Percentiles rank a stretch among this genome's conserved stretches.
phyloP scores from a whole-genome alignment of 495 filamentous ascomycete genomes.

The Penicillium parvum region DNA sequence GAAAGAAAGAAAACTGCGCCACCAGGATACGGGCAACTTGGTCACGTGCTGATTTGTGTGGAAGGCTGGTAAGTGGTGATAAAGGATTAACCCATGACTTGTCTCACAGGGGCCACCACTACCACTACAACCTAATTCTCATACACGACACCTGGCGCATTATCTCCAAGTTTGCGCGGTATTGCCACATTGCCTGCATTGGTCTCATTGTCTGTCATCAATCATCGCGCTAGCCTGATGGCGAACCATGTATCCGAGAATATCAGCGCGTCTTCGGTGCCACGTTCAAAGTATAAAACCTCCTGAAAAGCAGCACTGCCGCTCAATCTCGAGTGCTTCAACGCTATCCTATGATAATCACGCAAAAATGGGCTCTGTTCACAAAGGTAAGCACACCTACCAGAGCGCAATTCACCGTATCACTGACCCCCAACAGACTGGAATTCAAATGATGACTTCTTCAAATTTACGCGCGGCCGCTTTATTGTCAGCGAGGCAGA shows the following conservation, averaged over 20 bases:
- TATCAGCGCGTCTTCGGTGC: conserved; percentile 13
- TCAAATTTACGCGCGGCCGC: conserved; percentile 33
- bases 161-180: too few species aligned
- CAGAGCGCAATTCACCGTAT: conserved; percentile 5
- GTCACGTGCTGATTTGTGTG: too few species aligned
- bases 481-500: conserved; percentile 33
- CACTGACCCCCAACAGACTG: conserved; percentile 22
- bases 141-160: too few species aligned
- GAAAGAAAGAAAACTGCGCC: too few species aligned
- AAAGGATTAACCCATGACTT: too few species aligned
- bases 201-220: too few species aligned
- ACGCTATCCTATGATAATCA: conserved; percentile 3
- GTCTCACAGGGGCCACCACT: too few species aligned
- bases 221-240: too few species aligned
- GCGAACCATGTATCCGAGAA: conserved; percentile 14
- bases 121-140: too few species aligned
- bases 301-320: conserved; percentile 7
- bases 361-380: conserved; percentile 6
- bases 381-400: conserved; percentile 15
- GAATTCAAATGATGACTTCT: conserved; percentile 32
- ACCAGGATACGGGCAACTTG: too few species aligned
- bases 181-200: too few species aligned
- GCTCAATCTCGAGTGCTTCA: conserved; percentile 10
- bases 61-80: too few species aligned
- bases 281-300: conserved; percentile 7